A percentile compares a stretch with the other conserved stretches of the same genome.
Evolutionary conservation across 2,329 filamentous ascomycete species (phyloP).

Genomic region (Phyllachora maydis): DNA sequence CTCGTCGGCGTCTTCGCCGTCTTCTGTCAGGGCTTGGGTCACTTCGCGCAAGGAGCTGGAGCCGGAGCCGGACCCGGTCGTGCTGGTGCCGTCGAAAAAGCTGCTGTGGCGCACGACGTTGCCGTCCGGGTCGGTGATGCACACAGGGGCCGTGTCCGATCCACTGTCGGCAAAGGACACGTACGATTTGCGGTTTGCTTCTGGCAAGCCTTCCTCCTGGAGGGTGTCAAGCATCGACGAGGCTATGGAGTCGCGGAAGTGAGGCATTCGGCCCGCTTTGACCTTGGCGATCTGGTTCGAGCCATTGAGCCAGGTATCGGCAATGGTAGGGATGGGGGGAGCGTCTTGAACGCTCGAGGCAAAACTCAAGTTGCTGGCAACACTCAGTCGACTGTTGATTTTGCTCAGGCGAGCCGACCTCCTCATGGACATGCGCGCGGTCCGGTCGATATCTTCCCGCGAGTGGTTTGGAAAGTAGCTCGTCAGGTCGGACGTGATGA

Average conservation of each 20-base stretch:
- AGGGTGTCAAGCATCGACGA: constrained; percentile 79
- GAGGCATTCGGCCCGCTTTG: constrained; percentile 23
- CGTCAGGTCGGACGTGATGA: constrained; percentile 89
- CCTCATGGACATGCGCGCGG: constrained; percentile 78
- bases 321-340: constrained; percentile 86
- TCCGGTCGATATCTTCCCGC: constrained; percentile 86
- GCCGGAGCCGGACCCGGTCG: constrained; percentile 29
- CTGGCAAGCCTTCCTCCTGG: constrained; percentile 70
- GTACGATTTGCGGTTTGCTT: constrained; percentile 86
- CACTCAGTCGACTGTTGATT: constrained; percentile 80
- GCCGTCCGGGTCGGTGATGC: constrained; percentile 59
- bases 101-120: constrained; percentile 49
- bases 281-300: constrained; percentile 30
- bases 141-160: constrained; percentile 49
- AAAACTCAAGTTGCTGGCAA: constrained; percentile 82
- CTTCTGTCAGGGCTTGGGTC: constrained; percentile 67
- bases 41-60: constrained; percentile 66
- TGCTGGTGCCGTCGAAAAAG: constrained; percentile 71
- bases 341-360: constrained; percentile 85
- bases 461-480: constrained; percentile 96
- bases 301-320: constrained; percentile 70
- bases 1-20: constrained; percentile 80
- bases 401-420: constrained; percentile 80
- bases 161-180: constrained; percentile 68
- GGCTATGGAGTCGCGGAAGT: constrained; percentile 71